Base-by-base conservation (phyloP, 176 grass and related monocot genomes). In the Bothriochloa decipiens region DNA sequence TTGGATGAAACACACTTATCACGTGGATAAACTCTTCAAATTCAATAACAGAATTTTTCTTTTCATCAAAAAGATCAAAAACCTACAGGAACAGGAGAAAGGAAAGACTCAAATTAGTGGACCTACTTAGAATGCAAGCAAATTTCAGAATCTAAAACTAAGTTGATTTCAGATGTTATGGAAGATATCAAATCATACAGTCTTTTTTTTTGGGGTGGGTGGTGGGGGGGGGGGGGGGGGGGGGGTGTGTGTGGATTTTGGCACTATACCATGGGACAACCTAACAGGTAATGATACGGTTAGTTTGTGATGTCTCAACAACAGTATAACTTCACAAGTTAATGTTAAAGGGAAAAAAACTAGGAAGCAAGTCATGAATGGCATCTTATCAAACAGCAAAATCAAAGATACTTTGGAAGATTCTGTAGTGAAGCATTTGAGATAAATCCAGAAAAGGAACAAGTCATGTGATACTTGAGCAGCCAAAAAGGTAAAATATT, bases 51-150 rank as follows among this genome's bases (percentile, higher is more conserved):
- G 80, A 85, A 79, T 84, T 91, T 74, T 91, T 80, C 87, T 94
- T 94, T 84, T 91, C 83, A 85, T 94, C 89, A 83, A 94, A 94
- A 71, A 94, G 79, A 89, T 91, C 80, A 66, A 94, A 94, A 69
- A 91, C 82, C 92, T 94, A 81, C 57, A 76, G 67, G 33, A 36
- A 73, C 46, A 81, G 11, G 26, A 80, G 43, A 66, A 77, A 76
- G 2, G 16, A 37, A 40, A n/a, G 82, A 28, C n/a, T 86, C 73
- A 87, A 62, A 65, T 33, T 47, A 9, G 16, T 29, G 41, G 26
- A 68, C 5, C 11, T 10, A 17, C 8, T 5, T 52, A 64, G 62
- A 52, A 81, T 36, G 42, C 6, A 16, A 53, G 16, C 22, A 39
- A 81, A 52, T 16, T 64, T 77, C 41, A 81, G 3, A 41, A 76